These are phyloP conservation scores for Herpotrichia juniperi DNA, from an alignment of 2,329 filamentous ascomycete species.

Conservation along the genomic window DNA sequence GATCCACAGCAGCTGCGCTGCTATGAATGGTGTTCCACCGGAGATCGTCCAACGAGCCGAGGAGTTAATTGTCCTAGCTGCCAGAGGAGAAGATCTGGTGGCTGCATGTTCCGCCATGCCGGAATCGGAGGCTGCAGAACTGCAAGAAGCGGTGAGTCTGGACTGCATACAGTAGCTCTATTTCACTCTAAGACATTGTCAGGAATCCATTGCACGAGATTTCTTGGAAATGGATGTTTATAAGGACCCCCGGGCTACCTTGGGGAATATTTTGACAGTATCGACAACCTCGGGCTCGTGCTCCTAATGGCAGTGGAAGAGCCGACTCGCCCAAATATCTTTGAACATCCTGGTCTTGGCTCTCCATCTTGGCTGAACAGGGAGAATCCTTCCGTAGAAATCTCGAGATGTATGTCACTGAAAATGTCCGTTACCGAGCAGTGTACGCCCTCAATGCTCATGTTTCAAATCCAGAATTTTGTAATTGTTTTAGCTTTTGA, in stretches of 20 bases:
- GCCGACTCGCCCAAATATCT: background rate
- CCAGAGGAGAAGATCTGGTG: constrained; percentile 76
- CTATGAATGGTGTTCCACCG: constrained; percentile 79
- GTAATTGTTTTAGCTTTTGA: too few species aligned
- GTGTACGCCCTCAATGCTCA: too few species aligned
- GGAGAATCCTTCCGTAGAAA: too few species aligned
- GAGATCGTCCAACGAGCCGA: constrained; percentile 78
- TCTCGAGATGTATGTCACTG: too few species aligned
- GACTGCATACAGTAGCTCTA: background rate
- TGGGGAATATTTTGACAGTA: constrained; percentile 45
- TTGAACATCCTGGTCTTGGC: background rate
- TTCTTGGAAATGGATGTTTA: constrained; percentile 49
- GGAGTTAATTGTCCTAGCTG: constrained; percentile 70
- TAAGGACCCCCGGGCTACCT: constrained; percentile 37
- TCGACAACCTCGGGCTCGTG: constrained; percentile 11
- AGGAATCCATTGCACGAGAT: constrained; percentile 51
- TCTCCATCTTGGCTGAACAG: too few species aligned
- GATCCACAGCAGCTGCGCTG: constrained; percentile 67
- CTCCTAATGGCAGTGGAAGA: background rate
- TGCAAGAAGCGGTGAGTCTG: constrained; percentile 68
- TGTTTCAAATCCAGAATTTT: too few species aligned
- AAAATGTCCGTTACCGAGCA: too few species aligned
- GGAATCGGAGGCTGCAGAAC: constrained; percentile 64
- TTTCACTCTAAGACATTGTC: constrained; percentile 9
- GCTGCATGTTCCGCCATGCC: constrained; percentile 73